Percentiles rank a stretch among this genome's conserved stretches.
Conservation (phyloP, 345 rosid genomes). For the Gossypium raimondii region DNA sequence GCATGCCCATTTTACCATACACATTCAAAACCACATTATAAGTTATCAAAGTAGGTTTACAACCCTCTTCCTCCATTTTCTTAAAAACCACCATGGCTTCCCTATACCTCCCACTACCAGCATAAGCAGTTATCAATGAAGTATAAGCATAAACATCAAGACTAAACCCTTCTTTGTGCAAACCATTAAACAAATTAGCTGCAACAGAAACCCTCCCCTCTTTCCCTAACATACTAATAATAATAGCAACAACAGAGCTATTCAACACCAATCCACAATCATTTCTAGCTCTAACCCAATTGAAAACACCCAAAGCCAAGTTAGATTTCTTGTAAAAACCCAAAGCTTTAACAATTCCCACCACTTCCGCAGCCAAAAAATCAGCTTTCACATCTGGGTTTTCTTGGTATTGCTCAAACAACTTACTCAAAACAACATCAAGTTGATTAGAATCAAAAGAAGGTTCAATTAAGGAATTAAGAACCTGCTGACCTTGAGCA, state of each 20-base stretch:
- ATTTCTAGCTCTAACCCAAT: constrained; percentile 63
- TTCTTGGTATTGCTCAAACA: constrained; percentile 33
- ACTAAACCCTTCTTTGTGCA: constrained; percentile 50
- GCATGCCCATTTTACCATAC: constrained; percentile 94
- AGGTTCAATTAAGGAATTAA: constrained; percentile 47
- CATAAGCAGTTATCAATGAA: constrained; percentile 64
- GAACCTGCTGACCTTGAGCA: constrained; percentile 54
- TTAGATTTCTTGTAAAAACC: constrained; percentile 62
- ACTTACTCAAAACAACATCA: constrained; percentile 32
- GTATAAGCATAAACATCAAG: constrained; percentile 80
- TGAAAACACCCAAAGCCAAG: constrained; percentile 62
- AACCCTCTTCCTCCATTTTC: constrained; percentile 88
- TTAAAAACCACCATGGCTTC: constrained; percentile 69
- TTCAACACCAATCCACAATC: constrained; percentile 37
- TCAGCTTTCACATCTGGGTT: constrained; percentile 22
- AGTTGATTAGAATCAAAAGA: constrained; percentile 46
- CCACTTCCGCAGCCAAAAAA: constrained; percentile 38
- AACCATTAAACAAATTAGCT: constrained; percentile 45
- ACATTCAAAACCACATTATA: constrained; percentile 81
- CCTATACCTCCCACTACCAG: constrained; percentile 71
- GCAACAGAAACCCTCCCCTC: constrained; percentile 58
- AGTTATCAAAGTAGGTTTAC: constrained; percentile 74
- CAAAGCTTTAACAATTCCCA: constrained; percentile 74
- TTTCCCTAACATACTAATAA: constrained; percentile 64
- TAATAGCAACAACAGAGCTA: constrained; percentile 58